Conservation (phyloP, 805 yeast species). For the Wickerhamomyces mucosus region DNA sequence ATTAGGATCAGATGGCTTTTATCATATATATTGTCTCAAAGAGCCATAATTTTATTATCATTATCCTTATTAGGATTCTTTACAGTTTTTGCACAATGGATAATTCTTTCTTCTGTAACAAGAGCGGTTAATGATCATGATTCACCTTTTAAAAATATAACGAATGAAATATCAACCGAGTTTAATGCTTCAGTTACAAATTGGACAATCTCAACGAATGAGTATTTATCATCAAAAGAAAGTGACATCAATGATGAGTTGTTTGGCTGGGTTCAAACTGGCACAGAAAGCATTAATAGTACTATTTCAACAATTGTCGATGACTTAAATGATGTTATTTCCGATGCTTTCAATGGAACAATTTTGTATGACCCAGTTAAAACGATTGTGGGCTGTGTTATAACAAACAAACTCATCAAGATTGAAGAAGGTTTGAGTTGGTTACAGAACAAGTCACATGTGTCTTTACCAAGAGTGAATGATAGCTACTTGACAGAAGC, state of each 20-base stretch:
- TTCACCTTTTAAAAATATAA: conserved; percentile 9
- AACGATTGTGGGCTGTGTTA: conserved; percentile 66
- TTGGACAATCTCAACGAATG: conserved; percentile 54
- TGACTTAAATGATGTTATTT: conserved; percentile 50
- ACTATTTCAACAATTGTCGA: conserved; percentile 51
- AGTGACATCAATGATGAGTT: conserved; percentile 47
- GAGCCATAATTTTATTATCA: conserved; percentile 39
- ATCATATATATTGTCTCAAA: conserved; percentile 39
- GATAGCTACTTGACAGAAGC: conserved; percentile 20
- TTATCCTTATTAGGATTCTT: conserved; percentile 50
- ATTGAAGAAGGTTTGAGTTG: conserved; percentile 71
- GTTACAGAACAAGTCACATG: conserved; percentile 55
- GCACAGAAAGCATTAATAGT: conserved; percentile 48
- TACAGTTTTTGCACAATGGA: conserved; percentile 43
- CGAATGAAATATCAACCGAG: conserved; percentile 8
- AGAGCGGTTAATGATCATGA: conserved; percentile 6
- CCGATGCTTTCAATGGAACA: conserved; percentile 56
- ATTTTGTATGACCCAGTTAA: conserved; percentile 53
- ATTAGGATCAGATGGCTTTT: conserved; percentile 26
- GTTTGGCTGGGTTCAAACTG: conserved; percentile 53
- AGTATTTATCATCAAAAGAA: conserved; percentile 40
- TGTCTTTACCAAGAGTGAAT: conserved; percentile 46
- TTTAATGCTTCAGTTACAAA: conserved; percentile 25
- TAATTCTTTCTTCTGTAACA: conserved; percentile 29
- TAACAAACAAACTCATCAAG: conserved; percentile 60